A percentile compares a stretch with the other conserved stretches of the same genome.
Evolutionary conservation across 108 stramenopile genomes (phyloP).

Genomic region (Nitzschia palea): DNA sequence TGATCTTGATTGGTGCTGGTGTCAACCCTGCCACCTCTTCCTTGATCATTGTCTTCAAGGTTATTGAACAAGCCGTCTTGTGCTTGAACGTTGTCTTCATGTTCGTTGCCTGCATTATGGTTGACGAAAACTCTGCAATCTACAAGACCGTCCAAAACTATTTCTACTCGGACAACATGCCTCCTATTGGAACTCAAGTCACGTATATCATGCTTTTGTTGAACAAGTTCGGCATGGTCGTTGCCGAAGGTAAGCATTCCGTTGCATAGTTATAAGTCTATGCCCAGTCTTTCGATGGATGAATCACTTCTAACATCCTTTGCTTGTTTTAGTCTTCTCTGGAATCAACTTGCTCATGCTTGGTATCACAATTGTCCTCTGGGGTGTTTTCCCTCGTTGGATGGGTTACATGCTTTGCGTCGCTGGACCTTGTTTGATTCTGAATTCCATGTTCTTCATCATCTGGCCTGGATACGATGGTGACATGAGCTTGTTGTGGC

Average conservation of each 20-base stretch:
- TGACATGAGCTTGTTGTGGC: constrained; percentile 7
- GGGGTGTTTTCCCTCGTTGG: constrained; percentile 36
- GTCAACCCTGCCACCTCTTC: constrained; percentile 38
- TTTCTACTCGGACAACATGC: constrained; percentile 35
- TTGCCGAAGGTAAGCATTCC: constrained; percentile 17
- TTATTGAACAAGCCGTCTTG: constrained; percentile 22
- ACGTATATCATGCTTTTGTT: constrained; percentile 28
- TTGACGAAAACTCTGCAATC: constrained; percentile 25
- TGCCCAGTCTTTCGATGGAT: not conserved
- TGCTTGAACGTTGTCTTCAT: constrained; percentile 14
- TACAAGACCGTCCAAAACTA: constrained; percentile 25
- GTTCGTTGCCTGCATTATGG: constrained; percentile 15
- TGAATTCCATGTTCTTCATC: constrained; percentile 17
- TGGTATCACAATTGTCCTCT: constrained; percentile 25
- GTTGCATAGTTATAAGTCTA: not conserved
- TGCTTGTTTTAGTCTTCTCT: constrained; percentile 14
- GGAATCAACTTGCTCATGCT: constrained; percentile 28
- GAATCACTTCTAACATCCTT: not conserved
- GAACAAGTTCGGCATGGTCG: constrained; percentile 29
- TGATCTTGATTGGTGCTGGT: constrained; percentile 40
- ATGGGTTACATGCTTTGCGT: constrained; percentile 24
- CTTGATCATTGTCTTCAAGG: constrained; percentile 32
- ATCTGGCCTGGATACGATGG: constrained; percentile 31
- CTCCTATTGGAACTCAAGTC: constrained; percentile 35
- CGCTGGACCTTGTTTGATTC: constrained; percentile 25